Evolutionary conservation across 257 asterid species (phyloP).

Genomic region (Voacanga thouarsii): DNA sequence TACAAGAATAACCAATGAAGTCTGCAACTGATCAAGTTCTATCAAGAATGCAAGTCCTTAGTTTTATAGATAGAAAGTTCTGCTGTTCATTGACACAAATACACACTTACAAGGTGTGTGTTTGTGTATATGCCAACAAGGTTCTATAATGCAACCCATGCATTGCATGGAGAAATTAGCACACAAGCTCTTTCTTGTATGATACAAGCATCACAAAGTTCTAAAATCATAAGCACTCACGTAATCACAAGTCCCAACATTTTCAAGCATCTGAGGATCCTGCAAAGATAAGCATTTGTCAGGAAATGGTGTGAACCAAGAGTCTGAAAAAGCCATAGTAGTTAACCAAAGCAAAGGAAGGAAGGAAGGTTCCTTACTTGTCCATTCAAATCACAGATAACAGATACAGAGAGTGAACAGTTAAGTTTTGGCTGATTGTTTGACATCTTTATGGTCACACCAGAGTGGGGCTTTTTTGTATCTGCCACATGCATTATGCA

Average conservation of each 20-base stretch:
- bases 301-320: slow-evolving; percentile 16
- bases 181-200: not conserved
- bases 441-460: slow-evolving; percentile 67
- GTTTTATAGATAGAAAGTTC: not conserved
- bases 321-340: slow-evolving; percentile 8
- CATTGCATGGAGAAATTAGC: not conserved
- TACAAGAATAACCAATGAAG: not conserved
- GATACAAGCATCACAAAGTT: not conserved
- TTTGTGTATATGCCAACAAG: not conserved
- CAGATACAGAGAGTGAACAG: slow-evolving; percentile 85
- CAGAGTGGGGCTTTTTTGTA: slow-evolving; percentile 54
- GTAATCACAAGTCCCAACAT: slow-evolving; percentile 66
- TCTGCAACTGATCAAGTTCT: not conserved
- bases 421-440: slow-evolving; percentile 44
- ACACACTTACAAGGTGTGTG: not conserved
- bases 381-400: slow-evolving; percentile 64
- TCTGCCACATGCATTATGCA: slow-evolving; percentile 50
- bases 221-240: slow-evolving; percentile 37
- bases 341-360: slow-evolving; percentile 4
- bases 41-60: slow-evolving; percentile 4
- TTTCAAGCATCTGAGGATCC: slow-evolving; percentile 66
- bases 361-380: slow-evolving; percentile 44
- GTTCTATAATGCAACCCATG: not conserved
- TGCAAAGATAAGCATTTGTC: slow-evolving; percentile 27
- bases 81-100: not conserved